Conservation (phyloP, 2,329 filamentous ascomycete genomes). For the Ceratocystis eucalypticola region DNA sequence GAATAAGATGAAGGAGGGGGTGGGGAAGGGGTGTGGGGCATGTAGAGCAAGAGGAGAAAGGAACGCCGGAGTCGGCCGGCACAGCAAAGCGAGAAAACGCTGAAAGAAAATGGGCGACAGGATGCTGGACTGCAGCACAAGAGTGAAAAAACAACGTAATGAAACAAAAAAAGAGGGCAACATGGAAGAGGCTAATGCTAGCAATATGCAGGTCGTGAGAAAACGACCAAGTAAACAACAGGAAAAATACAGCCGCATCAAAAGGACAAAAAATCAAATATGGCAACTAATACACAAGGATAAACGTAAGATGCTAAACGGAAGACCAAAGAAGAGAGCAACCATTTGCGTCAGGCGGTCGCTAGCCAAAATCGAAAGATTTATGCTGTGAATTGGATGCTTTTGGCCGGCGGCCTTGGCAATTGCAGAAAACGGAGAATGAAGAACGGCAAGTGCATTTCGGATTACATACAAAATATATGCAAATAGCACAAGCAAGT, state of each 20-base stretch:
- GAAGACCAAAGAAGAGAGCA: background rate
- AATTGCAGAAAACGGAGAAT: background rate
- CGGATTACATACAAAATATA: background rate
- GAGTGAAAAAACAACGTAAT: conserved; percentile 4
- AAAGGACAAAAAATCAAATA: background rate
- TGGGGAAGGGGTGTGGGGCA: background rate
- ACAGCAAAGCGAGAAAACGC: background rate
- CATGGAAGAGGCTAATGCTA: background rate
- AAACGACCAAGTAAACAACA: background rate
- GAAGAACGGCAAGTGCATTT: background rate
- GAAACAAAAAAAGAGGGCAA: background rate
- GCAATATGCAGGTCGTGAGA: conserved; percentile 1
- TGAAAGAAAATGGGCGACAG: conserved; percentile 1
- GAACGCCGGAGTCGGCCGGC: conserved; percentile 4
- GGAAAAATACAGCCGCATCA: background rate
- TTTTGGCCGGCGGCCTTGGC: background rate
- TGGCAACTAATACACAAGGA: background rate
- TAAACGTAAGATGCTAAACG: background rate
- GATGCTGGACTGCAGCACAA: background rate
- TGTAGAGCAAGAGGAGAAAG: background rate
- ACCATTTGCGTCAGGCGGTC: background rate
- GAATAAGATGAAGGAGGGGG: background rate
- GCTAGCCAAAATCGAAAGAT: background rate
- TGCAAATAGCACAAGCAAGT: background rate
- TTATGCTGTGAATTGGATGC: background rate